Conservation (phyloP, 2,329 filamentous ascomycete species). For the Cladosporium sp. region DNA sequence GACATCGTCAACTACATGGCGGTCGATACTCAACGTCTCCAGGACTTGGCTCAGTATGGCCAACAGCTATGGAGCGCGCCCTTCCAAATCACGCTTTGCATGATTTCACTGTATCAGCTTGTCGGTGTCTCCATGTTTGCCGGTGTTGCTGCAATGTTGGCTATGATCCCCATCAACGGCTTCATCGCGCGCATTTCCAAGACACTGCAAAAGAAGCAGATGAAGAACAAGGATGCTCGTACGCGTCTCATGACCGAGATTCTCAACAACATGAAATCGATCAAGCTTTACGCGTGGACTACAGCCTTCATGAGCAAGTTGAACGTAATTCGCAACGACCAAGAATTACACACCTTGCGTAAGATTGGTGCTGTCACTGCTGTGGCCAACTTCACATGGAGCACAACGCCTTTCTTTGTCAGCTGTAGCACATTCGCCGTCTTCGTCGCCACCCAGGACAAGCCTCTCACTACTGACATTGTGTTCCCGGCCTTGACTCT, state of each 20-base stretch:
- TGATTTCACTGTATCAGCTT: conserved; percentile 93
- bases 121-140: conserved; percentile 94
- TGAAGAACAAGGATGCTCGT: conserved; percentile 97
- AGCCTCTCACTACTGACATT: conserved; percentile 85
- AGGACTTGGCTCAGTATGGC: conserved; percentile 92
- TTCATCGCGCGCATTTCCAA: conserved; percentile 92
- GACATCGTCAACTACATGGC: conserved; percentile 99
- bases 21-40: conserved; percentile 90
- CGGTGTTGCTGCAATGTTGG: conserved; percentile 88
- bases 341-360: conserved; percentile 89
- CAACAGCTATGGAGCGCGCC: conserved; percentile 96
- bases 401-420: conserved; percentile 93
- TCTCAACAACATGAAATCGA: conserved; percentile 98
- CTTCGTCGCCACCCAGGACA: conserved; percentile 81
- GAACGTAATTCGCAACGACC: conserved; percentile 92
- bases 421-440: conserved; percentile 96
- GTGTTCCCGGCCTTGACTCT: conserved; percentile 91
- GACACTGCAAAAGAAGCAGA: conserved; percentile 89
- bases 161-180: conserved; percentile 97
- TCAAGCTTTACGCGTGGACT: conserved; percentile 98
- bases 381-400: conserved; percentile 97
- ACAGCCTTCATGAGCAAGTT: conserved; percentile 97
- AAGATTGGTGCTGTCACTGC: conserved; percentile 95
- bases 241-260: conserved; percentile 96
- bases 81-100: conserved; percentile 93